These are phyloP conservation scores for Akanthomyces dipterigenus DNA, from an alignment of 2,329 filamentous ascomycete genomes.

Conservation along the genomic window DNA sequence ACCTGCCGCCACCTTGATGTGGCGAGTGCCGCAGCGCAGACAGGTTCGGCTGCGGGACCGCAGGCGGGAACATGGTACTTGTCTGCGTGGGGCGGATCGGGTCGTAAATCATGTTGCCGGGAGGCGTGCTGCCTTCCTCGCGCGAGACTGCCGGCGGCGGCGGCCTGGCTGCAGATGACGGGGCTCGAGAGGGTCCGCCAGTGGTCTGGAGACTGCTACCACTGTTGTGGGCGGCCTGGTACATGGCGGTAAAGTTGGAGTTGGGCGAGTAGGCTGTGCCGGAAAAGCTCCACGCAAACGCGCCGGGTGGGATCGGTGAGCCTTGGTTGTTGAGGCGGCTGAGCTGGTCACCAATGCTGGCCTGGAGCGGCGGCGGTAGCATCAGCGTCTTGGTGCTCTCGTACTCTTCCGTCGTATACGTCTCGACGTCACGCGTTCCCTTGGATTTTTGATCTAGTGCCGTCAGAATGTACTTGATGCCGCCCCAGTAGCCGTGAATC, in stretches of 20 bases:
- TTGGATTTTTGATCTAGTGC: constrained; percentile 83
- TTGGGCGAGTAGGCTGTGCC: constrained; percentile 81
- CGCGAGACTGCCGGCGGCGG: neutral
- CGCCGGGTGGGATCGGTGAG: constrained; percentile 41
- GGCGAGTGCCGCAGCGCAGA: constrained; percentile 42
- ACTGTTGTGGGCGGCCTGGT: constrained; percentile 43
- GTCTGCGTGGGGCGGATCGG: constrained; percentile 50
- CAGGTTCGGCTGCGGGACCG: constrained; percentile 42
- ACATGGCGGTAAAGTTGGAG: constrained; percentile 76
- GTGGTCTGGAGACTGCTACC: neutral
- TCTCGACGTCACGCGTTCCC: constrained; percentile 73
- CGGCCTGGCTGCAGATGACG: neutral
- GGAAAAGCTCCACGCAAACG: constrained; percentile 79
- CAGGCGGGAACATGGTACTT: constrained; percentile 39
- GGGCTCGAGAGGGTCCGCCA: neutral
- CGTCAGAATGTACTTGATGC: constrained; percentile 78
- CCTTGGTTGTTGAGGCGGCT: constrained; percentile 37
- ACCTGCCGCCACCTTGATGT: constrained; percentile 22
- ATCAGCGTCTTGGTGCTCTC: constrained; percentile 55
- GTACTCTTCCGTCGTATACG: constrained; percentile 65
- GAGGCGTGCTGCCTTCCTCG: constrained; percentile 39
- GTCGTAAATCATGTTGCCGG: constrained; percentile 55
- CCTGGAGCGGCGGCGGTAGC: constrained; percentile 30
- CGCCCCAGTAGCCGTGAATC: constrained; percentile 79
- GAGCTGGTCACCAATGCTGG: constrained; percentile 32